A percentile compares a stretch with the other conserved stretches of the same genome.
phyloP scores from a whole-genome alignment of 768 basidiomycete genomes.

The Sporobolomyces roseus region DNA sequence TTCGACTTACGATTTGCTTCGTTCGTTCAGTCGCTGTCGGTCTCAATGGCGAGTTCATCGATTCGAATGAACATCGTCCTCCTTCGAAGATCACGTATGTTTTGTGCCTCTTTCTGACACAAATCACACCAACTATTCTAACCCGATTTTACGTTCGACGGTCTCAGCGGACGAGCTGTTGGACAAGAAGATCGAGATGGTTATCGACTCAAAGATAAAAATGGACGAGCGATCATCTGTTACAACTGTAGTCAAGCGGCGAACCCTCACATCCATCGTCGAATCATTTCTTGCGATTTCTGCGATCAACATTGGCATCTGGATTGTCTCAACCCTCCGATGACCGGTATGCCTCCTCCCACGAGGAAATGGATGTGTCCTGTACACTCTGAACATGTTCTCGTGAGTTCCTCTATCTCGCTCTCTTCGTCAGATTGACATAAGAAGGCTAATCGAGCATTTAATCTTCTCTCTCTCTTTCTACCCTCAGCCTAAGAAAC shows the following conservation, averaged over 20 bases:
- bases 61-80: constrained; percentile 49
- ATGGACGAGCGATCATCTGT: constrained; percentile 77
- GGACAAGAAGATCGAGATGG: constrained; percentile 88
- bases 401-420: constrained; percentile 9
- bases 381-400: constrained; percentile 66
- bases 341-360: constrained; percentile 75
- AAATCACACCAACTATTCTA: constrained; percentile 3
- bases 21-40: constrained; percentile 64
- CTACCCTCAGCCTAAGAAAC: constrained; percentile 28
- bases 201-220: constrained; percentile 76
- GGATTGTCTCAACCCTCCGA: constrained; percentile 89
- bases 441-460: too few species aligned
- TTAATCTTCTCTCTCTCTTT: not conserved
- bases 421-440: not conserved
- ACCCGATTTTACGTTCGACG: too few species aligned
- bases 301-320: constrained; percentile 94
- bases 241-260: constrained; percentile 80
- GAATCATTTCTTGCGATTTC: constrained; percentile 88
- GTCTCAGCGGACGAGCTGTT: constrained; percentile 49
- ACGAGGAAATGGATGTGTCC: constrained; percentile 99
- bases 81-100: constrained; percentile 39
- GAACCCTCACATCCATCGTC: constrained; percentile 54
- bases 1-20: too few species aligned
- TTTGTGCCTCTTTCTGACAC: not conserved
- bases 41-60: constrained; percentile 75